Percentiles rank a stretch among this genome's conserved stretches.
phyloP scores from a whole-genome alignment of 2,329 filamentous ascomycete genomes.

The Diplodia scrobiculata region DNA sequence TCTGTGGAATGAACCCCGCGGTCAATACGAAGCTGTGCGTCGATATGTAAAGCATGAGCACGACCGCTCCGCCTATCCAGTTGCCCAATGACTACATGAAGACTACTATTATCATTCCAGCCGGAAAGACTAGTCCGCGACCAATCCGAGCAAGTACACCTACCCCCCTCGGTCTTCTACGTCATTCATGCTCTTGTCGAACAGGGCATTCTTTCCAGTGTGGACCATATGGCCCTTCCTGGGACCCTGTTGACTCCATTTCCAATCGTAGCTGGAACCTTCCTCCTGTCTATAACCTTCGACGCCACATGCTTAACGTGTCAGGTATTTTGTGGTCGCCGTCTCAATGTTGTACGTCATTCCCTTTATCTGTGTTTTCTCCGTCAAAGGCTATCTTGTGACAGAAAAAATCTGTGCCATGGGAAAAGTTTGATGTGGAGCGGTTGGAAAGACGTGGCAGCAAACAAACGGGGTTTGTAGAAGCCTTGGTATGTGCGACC shows the following conservation, averaged over 20 bases:
- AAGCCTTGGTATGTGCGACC: not conserved
- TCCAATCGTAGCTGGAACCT: not conserved
- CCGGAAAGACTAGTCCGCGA: too few relatives aligned
- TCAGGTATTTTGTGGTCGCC: not conserved
- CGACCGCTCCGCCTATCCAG: too few relatives aligned
- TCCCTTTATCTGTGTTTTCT: too few relatives aligned
- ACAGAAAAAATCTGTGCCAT: too few relatives aligned
- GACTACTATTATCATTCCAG: too few relatives aligned
- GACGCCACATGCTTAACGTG: not conserved
- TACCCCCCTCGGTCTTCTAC: not conserved
- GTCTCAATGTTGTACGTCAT: not conserved
- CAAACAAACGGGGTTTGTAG: not conserved
- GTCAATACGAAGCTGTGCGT: too few relatives aligned
- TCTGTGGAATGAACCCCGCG: too few relatives aligned
- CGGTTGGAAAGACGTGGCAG: not conserved
- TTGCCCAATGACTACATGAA: too few relatives aligned
- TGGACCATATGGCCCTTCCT: not conserved
- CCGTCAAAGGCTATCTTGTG: too few relatives aligned
- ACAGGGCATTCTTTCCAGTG: not conserved
- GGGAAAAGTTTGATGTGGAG: not conserved
- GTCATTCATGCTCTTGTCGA: not conserved
- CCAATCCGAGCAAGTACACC: not conserved
- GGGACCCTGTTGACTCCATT: not conserved
- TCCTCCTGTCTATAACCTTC: not conserved
- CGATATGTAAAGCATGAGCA: too few relatives aligned